Conservation (phyloP, 2,329 filamentous ascomycete genomes). For the Albifimbria verrucaria region DNA sequence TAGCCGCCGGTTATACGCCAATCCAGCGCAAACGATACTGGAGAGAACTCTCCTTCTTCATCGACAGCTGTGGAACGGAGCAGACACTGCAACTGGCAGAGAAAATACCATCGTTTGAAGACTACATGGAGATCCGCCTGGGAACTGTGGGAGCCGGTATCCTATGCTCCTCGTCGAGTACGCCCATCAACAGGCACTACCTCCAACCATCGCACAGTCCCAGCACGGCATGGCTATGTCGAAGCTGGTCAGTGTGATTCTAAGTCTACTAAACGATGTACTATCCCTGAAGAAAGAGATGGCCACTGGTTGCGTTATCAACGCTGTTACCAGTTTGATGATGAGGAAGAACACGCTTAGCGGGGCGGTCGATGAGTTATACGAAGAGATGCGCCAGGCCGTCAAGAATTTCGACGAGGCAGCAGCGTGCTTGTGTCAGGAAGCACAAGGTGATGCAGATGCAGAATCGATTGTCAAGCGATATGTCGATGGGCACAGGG, state of each 20-base stretch:
- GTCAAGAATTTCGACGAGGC: conserved; percentile 20
- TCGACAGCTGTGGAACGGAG: conserved; percentile 22
- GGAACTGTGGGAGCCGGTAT: conserved; percentile 21
- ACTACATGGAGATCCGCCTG: conserved; percentile 24
- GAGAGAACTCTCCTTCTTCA: conserved; percentile 19
- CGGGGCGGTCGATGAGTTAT: conserved; percentile 17
- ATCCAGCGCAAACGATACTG: conserved; percentile 15
- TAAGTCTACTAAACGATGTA: conserved; percentile 26
- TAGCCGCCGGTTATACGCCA: not conserved
- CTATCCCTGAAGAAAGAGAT: conserved; percentile 31
- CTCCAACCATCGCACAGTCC: conserved; percentile 5
- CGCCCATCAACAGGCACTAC: conserved; percentile 10
- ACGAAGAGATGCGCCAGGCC: conserved; percentile 15
- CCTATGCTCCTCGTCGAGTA: conserved; percentile 24
- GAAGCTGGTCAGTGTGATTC: conserved; percentile 19
- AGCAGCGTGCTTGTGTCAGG: conserved; percentile 10
- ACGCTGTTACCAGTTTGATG: conserved; percentile 23
- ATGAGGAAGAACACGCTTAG: conserved; percentile 16
- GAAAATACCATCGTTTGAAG: conserved; percentile 19
- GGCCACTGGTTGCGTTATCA: conserved; percentile 21
- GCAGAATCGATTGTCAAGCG: conserved; percentile 10
- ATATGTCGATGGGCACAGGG: conserved; percentile 27
- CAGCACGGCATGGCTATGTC: conserved; percentile 12
- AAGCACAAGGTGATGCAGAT: conserved; percentile 7
- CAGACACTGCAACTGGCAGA: conserved; percentile 21